phyloP scores from a whole-genome alignment of 2,329 filamentous ascomycete genomes.

The Arthrobotrys iridis region DNA sequence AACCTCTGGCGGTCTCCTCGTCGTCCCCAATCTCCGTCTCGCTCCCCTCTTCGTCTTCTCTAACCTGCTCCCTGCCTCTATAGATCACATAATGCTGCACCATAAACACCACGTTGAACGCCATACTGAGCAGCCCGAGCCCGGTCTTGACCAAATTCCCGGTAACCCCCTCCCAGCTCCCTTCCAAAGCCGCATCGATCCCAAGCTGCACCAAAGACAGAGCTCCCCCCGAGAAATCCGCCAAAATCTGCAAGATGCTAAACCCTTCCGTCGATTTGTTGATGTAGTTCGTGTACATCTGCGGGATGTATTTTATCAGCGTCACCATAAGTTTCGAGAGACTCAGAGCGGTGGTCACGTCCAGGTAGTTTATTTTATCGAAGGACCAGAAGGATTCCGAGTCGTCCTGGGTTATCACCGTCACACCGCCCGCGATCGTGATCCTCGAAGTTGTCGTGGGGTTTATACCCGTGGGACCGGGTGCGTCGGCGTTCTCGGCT shows the following conservation, averaged over 20 bases:
- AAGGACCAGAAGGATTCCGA: constrained; percentile 34
- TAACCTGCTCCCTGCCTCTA: constrained; percentile 43
- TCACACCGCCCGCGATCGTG: constrained; percentile 59
- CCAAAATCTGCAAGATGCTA: constrained; percentile 83
- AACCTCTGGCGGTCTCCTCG: not conserved
- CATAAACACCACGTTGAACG: constrained; percentile 88
- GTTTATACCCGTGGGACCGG: not conserved
- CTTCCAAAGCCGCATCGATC: constrained; percentile 78
- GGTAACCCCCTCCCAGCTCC: constrained; percentile 81
- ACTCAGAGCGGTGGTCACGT: constrained; percentile 68
- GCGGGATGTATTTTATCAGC: constrained; percentile 90
- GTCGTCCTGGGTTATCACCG: constrained; percentile 61
- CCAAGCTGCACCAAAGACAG: constrained; percentile 82
- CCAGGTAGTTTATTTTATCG: constrained; percentile 65
- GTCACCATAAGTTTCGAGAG: constrained; percentile 92
- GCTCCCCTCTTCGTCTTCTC: constrained; percentile 19
- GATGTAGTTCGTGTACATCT: constrained; percentile 82
- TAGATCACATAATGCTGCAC: constrained; percentile 89
- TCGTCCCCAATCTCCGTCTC: not conserved
- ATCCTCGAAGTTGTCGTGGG: constrained; percentile 21
- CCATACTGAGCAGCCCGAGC: constrained; percentile 82
- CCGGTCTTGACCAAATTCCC: constrained; percentile 92
- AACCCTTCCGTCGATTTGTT: constrained; percentile 87
- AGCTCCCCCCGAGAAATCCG: constrained; percentile 83
- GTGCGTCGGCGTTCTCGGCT: constrained; percentile 56